phyloP scores from a whole-genome alignment of 2,329 filamentous ascomycete species.

The Penicillium polonicum region DNA sequence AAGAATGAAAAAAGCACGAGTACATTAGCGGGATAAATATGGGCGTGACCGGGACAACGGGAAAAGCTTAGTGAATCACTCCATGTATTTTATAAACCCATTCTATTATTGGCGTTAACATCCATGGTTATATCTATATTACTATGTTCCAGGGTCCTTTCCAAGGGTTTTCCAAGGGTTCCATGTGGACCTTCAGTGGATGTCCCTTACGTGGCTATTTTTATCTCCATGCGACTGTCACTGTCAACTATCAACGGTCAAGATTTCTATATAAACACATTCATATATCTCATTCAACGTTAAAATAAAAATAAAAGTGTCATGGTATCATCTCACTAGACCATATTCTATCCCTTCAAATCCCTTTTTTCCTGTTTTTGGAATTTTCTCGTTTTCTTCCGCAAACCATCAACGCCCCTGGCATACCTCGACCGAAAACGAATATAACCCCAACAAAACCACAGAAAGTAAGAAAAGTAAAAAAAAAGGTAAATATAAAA shows the following conservation, averaged over 20 bases:
- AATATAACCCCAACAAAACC: not conserved
- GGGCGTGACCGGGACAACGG: slow-evolving; percentile 20
- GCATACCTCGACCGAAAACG: not conserved
- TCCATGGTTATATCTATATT: not conserved
- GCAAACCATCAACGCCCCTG: slow-evolving; percentile 2
- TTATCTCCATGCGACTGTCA: not conserved
- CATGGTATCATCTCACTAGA: slow-evolving; percentile 5
- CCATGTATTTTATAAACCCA: not conserved
- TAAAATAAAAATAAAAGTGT: not conserved
- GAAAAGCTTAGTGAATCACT: not conserved
- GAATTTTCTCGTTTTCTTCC: slow-evolving; percentile 1
- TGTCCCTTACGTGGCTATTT: slow-evolving; percentile 1
- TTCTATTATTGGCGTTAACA: not conserved
- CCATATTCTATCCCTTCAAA: not conserved
- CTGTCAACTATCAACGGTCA: not conserved
- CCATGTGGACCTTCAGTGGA: not conserved
- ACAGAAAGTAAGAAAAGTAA: not conserved
- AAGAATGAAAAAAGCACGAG: not conserved
- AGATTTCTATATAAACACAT: not conserved
- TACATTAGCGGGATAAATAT: slow-evolving; percentile 4
- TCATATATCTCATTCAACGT: not conserved
- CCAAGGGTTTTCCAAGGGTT: not conserved
- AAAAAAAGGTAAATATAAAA: not conserved
- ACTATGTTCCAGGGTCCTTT: not conserved
- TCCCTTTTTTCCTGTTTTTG: not conserved